Base-by-base conservation (phyloP, 768 basidiomycete genomes). In the Kwoniella dendrophila region DNA sequence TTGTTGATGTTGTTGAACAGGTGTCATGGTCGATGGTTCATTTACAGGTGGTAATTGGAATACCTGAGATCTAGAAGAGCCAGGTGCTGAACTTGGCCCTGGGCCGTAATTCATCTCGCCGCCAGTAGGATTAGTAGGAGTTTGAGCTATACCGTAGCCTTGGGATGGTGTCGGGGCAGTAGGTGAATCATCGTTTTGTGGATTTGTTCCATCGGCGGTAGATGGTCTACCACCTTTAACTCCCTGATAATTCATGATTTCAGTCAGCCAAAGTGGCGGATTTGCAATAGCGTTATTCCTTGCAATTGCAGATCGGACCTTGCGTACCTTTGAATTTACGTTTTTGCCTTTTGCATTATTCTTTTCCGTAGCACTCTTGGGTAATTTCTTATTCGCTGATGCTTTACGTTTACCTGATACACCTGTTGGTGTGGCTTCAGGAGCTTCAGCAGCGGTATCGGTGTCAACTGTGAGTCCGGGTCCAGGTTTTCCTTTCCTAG, bases 241-340 rank as follows among this genome's bases (percentile, higher is more conserved):
- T 24, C 55, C 56, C 56, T 63, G 45, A 20, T 50, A 27, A 52
- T 27, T 45, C 26, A 45, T 51, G 18, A 48, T 56, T 47, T 41
- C 55, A 49, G 56, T 58, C 50, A 56, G 48, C 47, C 64, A 56
- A 36, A 27, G 34, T 52, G 41, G 43, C 10, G 22, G 52, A 26
- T 55, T 29, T 26, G 24, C 53, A 34, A 24, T 22, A 32, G 26
- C 27, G 18, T 33, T 32, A 33, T 11, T 10, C 6, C 18, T 43
- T 43, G 50, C n/a, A n/a, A n/a, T 29, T 34, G 36, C 16, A 30
- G 38, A 49, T 30, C 26, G 11, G 38, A 47, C 20, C 12, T 43
- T 59, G 20, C 64, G 43, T 41, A 65, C 64, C 62, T 67, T 67
- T 14, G 33, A 27, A 41, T n/a, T n/a, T n/a, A n/a, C n/a, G n/a